Percentiles rank a stretch among this genome's conserved stretches.
Conservation (phyloP, 2,329 filamentous ascomycete genomes). For the Penicillium sp. region DNA sequence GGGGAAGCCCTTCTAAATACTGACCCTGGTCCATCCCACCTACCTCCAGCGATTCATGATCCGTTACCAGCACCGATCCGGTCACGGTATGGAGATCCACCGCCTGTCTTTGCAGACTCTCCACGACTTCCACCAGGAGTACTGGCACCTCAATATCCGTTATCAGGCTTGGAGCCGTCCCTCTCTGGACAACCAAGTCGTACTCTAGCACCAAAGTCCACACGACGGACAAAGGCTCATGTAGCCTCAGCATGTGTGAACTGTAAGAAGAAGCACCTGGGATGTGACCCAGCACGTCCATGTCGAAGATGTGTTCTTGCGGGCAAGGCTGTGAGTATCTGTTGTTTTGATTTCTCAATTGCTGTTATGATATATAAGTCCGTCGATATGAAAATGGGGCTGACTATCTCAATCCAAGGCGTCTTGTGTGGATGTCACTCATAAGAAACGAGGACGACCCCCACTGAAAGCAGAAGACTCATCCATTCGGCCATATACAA, state of each 20-base stretch:
- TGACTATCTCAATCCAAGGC: constrained; percentile 27
- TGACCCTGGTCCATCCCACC: constrained; percentile 15
- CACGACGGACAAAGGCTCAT: constrained; percentile 48
- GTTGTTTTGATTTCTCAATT: background rate
- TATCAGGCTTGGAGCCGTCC: constrained; percentile 23
- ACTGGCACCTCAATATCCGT: constrained; percentile 26
- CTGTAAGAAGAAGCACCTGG: constrained; percentile 50
- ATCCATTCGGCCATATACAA: constrained; percentile 32
- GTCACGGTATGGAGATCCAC: constrained; percentile 18
- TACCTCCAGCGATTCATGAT: constrained; percentile 19
- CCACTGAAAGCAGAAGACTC: constrained; percentile 46
- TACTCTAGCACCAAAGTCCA: constrained; percentile 37
- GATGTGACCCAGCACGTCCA: constrained; percentile 47
- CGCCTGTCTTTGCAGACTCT: constrained; percentile 11
- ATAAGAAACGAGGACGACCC: constrained; percentile 48
- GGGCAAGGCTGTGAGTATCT: constrained; percentile 45
- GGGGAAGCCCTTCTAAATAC: constrained; percentile 15
- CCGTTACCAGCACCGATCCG: constrained; percentile 19
- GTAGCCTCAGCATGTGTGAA: constrained; percentile 51
- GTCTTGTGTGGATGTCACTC: constrained; percentile 47
- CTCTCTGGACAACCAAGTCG: constrained; percentile 25
- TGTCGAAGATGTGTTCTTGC: constrained; percentile 48
- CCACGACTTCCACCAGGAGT: constrained; percentile 19
- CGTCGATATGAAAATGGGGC: background rate
- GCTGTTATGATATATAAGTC: background rate